A percentile compares a stretch with the other conserved stretches of the same genome.
Conservation (phyloP, 2,329 filamentous ascomycete genomes). For the Pestalotiopsis sp. region DNA sequence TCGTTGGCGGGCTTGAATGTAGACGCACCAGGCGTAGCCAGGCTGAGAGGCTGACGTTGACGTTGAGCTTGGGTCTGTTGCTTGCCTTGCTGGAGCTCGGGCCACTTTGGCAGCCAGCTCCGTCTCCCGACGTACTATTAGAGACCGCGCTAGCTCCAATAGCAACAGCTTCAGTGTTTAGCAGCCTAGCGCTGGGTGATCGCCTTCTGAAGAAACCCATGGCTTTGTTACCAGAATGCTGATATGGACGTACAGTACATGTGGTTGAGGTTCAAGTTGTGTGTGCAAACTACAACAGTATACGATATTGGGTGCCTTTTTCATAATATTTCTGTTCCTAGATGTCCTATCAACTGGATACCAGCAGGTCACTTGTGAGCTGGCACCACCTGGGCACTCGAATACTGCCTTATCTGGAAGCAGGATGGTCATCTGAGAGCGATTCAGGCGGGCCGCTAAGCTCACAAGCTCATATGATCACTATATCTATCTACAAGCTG, state of each 20-base stretch:
- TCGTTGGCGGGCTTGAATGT: conserved; percentile 15
- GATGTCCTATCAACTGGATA: background rate
- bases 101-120: conserved; percentile 5
- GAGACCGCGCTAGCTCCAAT: background rate
- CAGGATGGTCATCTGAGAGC: background rate
- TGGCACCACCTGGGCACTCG: background rate
- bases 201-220: background rate
- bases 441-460: background rate
- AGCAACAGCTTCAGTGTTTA: background rate
- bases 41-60: conserved; percentile 44
- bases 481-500: background rate
- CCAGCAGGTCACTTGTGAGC: conserved; percentile 1
- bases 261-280: background rate
- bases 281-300: background rate
- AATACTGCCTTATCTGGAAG: background rate
- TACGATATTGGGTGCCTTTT: background rate
- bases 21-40: conserved; percentile 27
- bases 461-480: background rate
- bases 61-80: conserved; percentile 14
- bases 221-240: background rate
- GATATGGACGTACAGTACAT: background rate
- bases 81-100: conserved; percentile 11
- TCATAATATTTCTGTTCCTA: background rate
- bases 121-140: background rate
- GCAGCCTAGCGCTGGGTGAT: background rate